Conservation (phyloP, 1,284 basidiomycete species). For the Boletus semigastroideus region DNA sequence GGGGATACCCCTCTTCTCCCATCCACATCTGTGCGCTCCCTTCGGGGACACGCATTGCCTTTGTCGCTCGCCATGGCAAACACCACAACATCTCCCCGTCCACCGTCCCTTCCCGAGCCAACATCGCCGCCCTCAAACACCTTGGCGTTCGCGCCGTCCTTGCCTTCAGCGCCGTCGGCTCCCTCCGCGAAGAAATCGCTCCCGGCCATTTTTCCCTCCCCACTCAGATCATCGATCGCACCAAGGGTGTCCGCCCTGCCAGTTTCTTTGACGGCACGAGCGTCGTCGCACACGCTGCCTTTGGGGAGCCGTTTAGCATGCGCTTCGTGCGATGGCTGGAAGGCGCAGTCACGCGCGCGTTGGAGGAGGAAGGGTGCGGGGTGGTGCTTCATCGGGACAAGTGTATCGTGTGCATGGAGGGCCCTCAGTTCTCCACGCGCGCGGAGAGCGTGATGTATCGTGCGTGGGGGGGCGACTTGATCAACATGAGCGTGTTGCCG, state of each 20-base stretch:
- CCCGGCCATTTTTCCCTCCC: conserved; percentile 91
- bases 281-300: conserved; percentile 90
- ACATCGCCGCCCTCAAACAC: conserved; percentile 94
- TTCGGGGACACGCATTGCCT: conserved; percentile 80
- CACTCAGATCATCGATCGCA: conserved; percentile 94
- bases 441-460: conserved; percentile 97
- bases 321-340: conserved; percentile 73
- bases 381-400: conserved; percentile 77
- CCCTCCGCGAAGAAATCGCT: conserved; percentile 92
- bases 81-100: conserved; percentile 78
- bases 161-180: conserved; percentile 95
- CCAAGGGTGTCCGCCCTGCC: conserved; percentile 85
- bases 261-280: conserved; percentile 85
- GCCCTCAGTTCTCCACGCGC: conserved; percentile 91
- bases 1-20: conserved; percentile 91
- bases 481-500: conserved; percentile 95
- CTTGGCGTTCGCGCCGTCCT: conserved; percentile 88
- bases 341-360: conserved; percentile 60
- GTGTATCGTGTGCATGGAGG: conserved; percentile 96
- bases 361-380: conserved; percentile 55
- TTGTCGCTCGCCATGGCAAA: conserved; percentile 87
- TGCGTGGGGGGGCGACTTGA: conserved; percentile 89
- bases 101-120: conserved; percentile 81
- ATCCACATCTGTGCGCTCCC: conserved; percentile 86
- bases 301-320: conserved; percentile 86